These are phyloP conservation scores for Xylaria sp. DNA, from an alignment of 2,329 filamentous ascomycete genomes.

Conservation along the genomic window DNA sequence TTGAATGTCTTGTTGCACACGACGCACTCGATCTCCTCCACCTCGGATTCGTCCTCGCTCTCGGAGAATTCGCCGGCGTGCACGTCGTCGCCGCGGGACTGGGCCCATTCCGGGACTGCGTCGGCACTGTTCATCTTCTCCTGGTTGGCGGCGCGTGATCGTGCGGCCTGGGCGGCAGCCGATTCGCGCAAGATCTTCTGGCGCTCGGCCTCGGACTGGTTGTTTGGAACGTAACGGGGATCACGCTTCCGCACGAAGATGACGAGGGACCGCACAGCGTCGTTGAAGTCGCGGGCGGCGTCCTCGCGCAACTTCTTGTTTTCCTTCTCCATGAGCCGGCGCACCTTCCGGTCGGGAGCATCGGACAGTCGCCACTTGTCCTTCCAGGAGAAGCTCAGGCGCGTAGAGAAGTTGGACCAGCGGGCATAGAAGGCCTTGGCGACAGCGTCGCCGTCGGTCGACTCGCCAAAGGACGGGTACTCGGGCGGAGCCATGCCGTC, in stretches of 20 bases:
- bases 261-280: slow-evolving; percentile 86
- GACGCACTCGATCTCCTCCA: slow-evolving; percentile 76
- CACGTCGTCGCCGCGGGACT: slow-evolving; percentile 64
- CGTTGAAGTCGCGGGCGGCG: slow-evolving; percentile 88
- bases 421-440: slow-evolving; percentile 83
- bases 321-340: slow-evolving; percentile 93
- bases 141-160: slow-evolving; percentile 82
- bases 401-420: slow-evolving; percentile 86
- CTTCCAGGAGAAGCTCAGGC: slow-evolving; percentile 89
- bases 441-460: slow-evolving; percentile 76
- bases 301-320: slow-evolving; percentile 88
- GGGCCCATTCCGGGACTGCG: slow-evolving; percentile 80
- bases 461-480: slow-evolving; percentile 86
- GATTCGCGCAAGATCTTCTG: slow-evolving; percentile 82
- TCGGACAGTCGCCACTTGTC: slow-evolving; percentile 86
- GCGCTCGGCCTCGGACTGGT: slow-evolving; percentile 81
- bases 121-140: slow-evolving; percentile 73
- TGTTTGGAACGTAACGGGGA: slow-evolving; percentile 81
- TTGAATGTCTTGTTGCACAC: slow-evolving; percentile 85
- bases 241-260: slow-evolving; percentile 92
- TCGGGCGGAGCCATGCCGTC: slow-evolving; percentile 68
- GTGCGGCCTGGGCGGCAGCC: slow-evolving; percentile 83
- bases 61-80: slow-evolving; percentile 68
- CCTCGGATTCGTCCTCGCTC: slow-evolving; percentile 64
- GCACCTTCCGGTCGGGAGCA: slow-evolving; percentile 84